phyloP scores from a whole-genome alignment of 176 grass and related monocot genomes.

The Phoenix dactylifera region DNA sequence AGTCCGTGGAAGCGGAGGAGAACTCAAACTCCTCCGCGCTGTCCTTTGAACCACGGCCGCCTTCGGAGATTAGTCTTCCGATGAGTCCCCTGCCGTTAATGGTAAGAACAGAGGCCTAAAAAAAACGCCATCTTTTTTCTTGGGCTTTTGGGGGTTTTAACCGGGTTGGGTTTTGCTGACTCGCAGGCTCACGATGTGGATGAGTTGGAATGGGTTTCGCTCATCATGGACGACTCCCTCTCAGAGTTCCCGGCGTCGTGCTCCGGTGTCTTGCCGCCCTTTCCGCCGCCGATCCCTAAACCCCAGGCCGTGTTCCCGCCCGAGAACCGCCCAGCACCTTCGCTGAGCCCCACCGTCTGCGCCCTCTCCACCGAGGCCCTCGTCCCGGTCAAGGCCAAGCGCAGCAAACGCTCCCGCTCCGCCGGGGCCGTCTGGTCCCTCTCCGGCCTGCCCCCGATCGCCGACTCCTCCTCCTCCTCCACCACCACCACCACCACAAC shows the following conservation, averaged over 20 bases:
- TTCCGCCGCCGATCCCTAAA: constrained; percentile 11
- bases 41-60: constrained; percentile 31
- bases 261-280: constrained; percentile 6
- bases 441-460: constrained; percentile 28
- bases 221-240: constrained; percentile 84
- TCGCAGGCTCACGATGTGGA: constrained; percentile 64
- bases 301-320: background rate
- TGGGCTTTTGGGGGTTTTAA: too few species aligned
- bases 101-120: background rate
- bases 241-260: constrained; percentile 44
- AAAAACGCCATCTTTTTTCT: too few species aligned
- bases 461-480: constrained; percentile 31
- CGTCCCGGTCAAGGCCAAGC: constrained; percentile 65
- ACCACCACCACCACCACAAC: constrained; percentile 33
- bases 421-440: background rate
- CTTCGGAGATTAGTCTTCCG: constrained; percentile 52
- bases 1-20: background rate
- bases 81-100: constrained; percentile 24
- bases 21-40: constrained; percentile 11
- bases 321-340: background rate
- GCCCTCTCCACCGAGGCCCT: constrained; percentile 57
- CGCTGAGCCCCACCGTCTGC: constrained; percentile 38
- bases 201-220: constrained; percentile 89
- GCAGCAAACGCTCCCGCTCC: constrained; percentile 52
- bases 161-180: background rate